These are phyloP conservation scores for Phlegmacium glaucopus DNA, from an alignment of 768 basidiomycete genomes.

Conservation along the genomic window DNA sequence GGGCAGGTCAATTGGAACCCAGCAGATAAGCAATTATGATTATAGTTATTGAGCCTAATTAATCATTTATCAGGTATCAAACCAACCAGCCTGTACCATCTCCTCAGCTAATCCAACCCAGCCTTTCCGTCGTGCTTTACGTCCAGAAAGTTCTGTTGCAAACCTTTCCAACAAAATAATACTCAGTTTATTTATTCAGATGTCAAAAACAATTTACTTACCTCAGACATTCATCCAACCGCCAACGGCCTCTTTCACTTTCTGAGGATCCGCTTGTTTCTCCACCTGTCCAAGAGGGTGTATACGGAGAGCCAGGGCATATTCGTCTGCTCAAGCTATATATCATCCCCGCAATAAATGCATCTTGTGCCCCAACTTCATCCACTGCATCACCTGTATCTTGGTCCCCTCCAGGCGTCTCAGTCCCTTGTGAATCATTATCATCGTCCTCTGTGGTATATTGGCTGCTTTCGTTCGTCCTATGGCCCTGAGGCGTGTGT, in stretches of 20 bases:
- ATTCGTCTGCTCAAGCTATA: slow-evolving; percentile 71
- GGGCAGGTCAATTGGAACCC: not conserved
- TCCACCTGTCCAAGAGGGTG: slow-evolving; percentile 47
- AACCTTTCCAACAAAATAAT: slow-evolving; percentile 44
- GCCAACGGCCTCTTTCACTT: slow-evolving; percentile 58
- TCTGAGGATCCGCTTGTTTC: slow-evolving; percentile 29
- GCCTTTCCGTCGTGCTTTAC: slow-evolving; percentile 57
- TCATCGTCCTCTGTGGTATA: slow-evolving; percentile 42
- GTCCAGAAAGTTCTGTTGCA: slow-evolving; percentile 78
- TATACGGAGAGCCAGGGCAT: slow-evolving; percentile 75
- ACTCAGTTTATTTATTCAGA: not conserved
- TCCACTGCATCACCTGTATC: slow-evolving; percentile 48
- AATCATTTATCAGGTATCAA: slow-evolving; percentile 38
- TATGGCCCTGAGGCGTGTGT: slow-evolving; percentile 21
- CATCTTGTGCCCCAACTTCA: slow-evolving; percentile 77
- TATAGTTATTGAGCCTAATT: no score
- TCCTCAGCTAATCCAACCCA: slow-evolving; percentile 74
- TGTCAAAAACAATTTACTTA: slow-evolving; percentile 24
- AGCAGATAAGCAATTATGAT: not conserved
- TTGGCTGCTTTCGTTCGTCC: slow-evolving; percentile 27
- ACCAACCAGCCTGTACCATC: slow-evolving; percentile 76
- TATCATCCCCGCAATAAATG: slow-evolving; percentile 87
- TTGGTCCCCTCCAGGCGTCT: slow-evolving; percentile 39
- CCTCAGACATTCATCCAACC: slow-evolving; percentile 80
- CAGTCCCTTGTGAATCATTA: slow-evolving; percentile 58